These are phyloP conservation scores for Scheffersomyces coipomensis DNA, from an alignment of 805 yeast genomes.

Conservation along the genomic window DNA sequence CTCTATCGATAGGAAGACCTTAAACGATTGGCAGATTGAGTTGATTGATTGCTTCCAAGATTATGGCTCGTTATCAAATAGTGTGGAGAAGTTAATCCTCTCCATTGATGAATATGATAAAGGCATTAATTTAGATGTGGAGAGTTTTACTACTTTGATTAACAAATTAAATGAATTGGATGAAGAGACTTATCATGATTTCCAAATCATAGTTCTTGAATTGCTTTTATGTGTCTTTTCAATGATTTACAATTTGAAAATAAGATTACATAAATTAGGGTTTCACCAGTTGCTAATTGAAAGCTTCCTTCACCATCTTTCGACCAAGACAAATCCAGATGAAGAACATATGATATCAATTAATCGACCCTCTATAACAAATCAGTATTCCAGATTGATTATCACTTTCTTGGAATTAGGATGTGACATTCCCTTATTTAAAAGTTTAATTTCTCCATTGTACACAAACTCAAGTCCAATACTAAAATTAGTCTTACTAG, in stretches of 20 bases:
- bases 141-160: constrained; percentile 8
- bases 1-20: constrained; percentile 23
- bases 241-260: constrained; percentile 19
- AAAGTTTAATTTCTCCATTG: constrained; percentile 18
- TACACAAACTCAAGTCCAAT: constrained; percentile 1
- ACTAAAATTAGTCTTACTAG: constrained; percentile 16
- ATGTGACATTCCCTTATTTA: constrained; percentile 20
- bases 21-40: constrained; percentile 37
- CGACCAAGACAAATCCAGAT: background rate
- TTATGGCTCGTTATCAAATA: constrained; percentile 15
- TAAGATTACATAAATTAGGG: constrained; percentile 17
- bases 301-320: constrained; percentile 11
- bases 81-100: constrained; percentile 22
- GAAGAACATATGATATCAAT: background rate
- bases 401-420: constrained; percentile 33
- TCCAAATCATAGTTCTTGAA: constrained; percentile 28
- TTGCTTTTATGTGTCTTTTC: constrained; percentile 20
- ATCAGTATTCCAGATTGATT: constrained; percentile 21
- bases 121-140: constrained; percentile 3
- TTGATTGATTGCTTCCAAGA: constrained; percentile 23
- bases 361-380: constrained; percentile 11
- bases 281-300: constrained; percentile 20
- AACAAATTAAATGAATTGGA: constrained; percentile 17
- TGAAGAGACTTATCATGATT: constrained; percentile 19
- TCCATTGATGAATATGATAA: constrained; percentile 4